phyloP scores from a whole-genome alignment of 2,329 filamentous ascomycete genomes.

The Mycosphaerelloides madeirae region DNA sequence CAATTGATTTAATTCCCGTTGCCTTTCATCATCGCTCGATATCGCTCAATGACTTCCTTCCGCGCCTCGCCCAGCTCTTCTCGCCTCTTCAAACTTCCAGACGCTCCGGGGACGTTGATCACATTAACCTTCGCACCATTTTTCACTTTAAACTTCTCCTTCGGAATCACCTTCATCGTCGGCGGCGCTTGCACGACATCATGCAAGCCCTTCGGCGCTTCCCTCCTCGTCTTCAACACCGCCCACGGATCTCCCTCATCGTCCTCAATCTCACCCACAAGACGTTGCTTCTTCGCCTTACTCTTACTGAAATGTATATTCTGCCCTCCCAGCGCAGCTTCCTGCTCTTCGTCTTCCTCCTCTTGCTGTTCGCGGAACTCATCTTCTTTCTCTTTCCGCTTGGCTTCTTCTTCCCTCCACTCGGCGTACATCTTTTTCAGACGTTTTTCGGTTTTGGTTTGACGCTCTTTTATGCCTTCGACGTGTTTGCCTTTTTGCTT shows the following conservation, averaged over 20 bases:
- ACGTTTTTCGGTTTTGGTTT: slow-evolving; percentile 78
- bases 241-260: slow-evolving; percentile 72
- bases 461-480: slow-evolving; percentile 60
- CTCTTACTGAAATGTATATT: slow-evolving; percentile 57
- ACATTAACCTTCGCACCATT: slow-evolving; percentile 63
- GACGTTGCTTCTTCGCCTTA: slow-evolving; percentile 40
- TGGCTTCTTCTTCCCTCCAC: slow-evolving; percentile 72
- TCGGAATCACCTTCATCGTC: slow-evolving; percentile 58
- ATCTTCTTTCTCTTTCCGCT: slow-evolving; percentile 70
- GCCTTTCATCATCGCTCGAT: slow-evolving; percentile 64
- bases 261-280: slow-evolving; percentile 45
- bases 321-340: slow-evolving; percentile 61
- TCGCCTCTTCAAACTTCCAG: slow-evolving; percentile 65
- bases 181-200: slow-evolving; percentile 73
- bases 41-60: slow-evolving; percentile 66
- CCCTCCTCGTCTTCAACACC: slow-evolving; percentile 62
- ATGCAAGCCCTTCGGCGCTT: slow-evolving; percentile 47
- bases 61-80: slow-evolving; percentile 69
- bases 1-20: slow-evolving; percentile 2
- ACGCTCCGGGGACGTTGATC: slow-evolving; percentile 62
- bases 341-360: slow-evolving; percentile 56
- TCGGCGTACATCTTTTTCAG: slow-evolving; percentile 58
- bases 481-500: slow-evolving; percentile 57
- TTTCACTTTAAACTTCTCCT: slow-evolving; percentile 61
- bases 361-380: slow-evolving; percentile 64